Conservation (phyloP, 2,329 filamentous ascomycete species). For the Neonectria punicea region DNA sequence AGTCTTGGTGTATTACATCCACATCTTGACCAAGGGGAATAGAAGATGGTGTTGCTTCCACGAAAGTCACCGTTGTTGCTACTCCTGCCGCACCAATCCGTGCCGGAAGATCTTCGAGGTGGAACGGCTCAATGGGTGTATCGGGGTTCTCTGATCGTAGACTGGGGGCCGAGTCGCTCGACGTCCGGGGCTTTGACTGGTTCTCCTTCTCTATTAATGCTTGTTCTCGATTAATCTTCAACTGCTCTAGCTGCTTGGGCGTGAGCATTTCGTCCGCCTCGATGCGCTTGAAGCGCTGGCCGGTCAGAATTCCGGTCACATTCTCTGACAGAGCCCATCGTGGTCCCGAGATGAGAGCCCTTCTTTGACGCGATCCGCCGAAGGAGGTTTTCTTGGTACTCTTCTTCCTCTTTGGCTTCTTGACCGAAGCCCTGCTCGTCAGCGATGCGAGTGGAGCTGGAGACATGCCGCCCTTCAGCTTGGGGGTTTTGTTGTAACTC, state of each 20-base stretch:
- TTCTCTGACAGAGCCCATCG: slow-evolving; percentile 67
- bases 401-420: slow-evolving; percentile 54
- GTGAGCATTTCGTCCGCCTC: slow-evolving; percentile 71
- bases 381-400: slow-evolving; percentile 12
- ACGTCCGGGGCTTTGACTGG: slow-evolving; percentile 28
- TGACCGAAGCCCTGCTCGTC: slow-evolving; percentile 48
- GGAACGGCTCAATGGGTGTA: slow-evolving; percentile 61
- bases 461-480: slow-evolving; percentile 20
- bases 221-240: slow-evolving; percentile 51
- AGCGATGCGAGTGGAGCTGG: slow-evolving; percentile 29
- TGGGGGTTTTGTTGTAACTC: slow-evolving; percentile 31
- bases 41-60: slow-evolving; percentile 21
- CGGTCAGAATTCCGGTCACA: slow-evolving; percentile 66
- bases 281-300: slow-evolving; percentile 63
- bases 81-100: slow-evolving; percentile 52
- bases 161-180: slow-evolving; percentile 41
- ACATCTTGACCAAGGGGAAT: slow-evolving; percentile 35
- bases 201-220: slow-evolving; percentile 37
- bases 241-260: slow-evolving; percentile 60
- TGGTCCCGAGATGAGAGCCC: slow-evolving; percentile 41
- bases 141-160: slow-evolving; percentile 39
- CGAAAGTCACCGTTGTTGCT: slow-evolving; percentile 12
- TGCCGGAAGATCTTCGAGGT: slow-evolving; percentile 59
- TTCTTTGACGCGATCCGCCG: slow-evolving; percentile 25
- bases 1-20: slow-evolving; percentile 42